Evolutionary conservation across 2,329 filamentous ascomycete genomes (phyloP), one percentile per base, ranked within the genome.

Genomic region (Fusarium pseudograminearum): DNA sequence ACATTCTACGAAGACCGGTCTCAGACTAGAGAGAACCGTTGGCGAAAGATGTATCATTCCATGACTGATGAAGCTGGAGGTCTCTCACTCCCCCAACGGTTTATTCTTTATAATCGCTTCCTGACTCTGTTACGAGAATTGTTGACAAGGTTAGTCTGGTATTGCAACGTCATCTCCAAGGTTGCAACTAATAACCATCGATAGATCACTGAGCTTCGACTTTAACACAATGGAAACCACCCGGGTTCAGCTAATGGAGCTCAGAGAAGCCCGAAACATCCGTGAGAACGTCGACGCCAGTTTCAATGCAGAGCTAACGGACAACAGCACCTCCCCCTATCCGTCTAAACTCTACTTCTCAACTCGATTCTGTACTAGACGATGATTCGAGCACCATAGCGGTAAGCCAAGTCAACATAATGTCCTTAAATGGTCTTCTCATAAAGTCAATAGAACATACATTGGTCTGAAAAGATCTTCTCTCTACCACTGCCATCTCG

Each of bases 381-480:
- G 69, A 78, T 65, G 69, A 74, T 50, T 65, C 67, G 18, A 59
- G 56, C 38, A 53, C 72, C 15, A 57, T 48, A 22, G 67, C 65
- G 33, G 73, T 74, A 42, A 56, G 73, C 60, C n/a, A 57, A 11
- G 9, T 9, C 30, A 20, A 7, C 34, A 16, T 15, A 22, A 18
- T 14, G 8, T n/a, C 11, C 6, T n/a, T 16, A 11, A 36, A 42
- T 41, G 33, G 57, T 36, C n/a, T 60, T 51, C 50, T 69, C 57
- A 69, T 64, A 24, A 45, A 28, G 31, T 36, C 24, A 33, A 31
- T 63, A 89, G 86, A 79, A 79, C 51, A 77, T 81, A 7, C 87
- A 90, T 72, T 90, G 88, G 88, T 86, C 87, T 8, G 84, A 89
- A 69, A 82, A 86, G 41, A 87, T 90, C 26, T 90, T 90, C 67